Evolutionary conservation across 768 basidiomycete genomes (phyloP).

Genomic region (Leccinum incarnatum): DNA sequence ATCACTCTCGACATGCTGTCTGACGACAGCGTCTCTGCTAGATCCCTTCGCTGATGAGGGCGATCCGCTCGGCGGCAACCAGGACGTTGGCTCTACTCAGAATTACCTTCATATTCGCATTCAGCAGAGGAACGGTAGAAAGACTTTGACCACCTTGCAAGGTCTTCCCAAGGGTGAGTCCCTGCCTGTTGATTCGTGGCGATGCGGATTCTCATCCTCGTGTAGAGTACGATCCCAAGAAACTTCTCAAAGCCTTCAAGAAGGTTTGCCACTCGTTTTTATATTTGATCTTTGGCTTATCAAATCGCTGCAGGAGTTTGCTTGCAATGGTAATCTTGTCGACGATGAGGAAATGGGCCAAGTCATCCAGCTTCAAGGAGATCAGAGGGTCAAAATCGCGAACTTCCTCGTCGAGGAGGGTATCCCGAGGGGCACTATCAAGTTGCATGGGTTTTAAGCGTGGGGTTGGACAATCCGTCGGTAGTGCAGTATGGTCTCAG

Average conservation of each 20-base stretch:
- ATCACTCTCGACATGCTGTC: neutral
- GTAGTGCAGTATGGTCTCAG: conserved; percentile 4
- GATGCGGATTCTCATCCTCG: conserved; percentile 14
- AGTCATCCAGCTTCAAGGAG: conserved; percentile 98
- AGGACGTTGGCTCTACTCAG: conserved; percentile 77
- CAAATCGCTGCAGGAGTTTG: conserved; percentile 69
- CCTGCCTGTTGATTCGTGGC: conserved; percentile 1
- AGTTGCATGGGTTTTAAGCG: conserved; percentile 82
- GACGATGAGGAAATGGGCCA: conserved; percentile 94
- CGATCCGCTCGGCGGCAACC: conserved; percentile 69
- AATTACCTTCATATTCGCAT: conserved; percentile 95
- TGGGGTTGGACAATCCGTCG: conserved; percentile 2
- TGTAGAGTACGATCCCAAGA: conserved; percentile 96
- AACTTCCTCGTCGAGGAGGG: conserved; percentile 85
- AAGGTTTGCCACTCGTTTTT: conserved; percentile 54
- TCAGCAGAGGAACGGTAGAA: conserved; percentile 98
- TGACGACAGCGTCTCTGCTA: conserved; percentile 33
- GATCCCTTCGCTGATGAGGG: conserved; percentile 97
- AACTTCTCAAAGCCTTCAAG: conserved; percentile 98
- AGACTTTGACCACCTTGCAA: conserved; percentile 96
- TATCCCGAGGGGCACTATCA: conserved; percentile 73
- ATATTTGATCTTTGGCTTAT: conserved; percentile 9
- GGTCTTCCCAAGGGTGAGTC: conserved; percentile 82
- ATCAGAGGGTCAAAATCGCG: conserved; percentile 90
- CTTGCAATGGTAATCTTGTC: conserved; percentile 96